These are phyloP conservation scores for Bauhinia variegata DNA, from an alignment of 306 rosid species.

Conservation along the genomic window DNA sequence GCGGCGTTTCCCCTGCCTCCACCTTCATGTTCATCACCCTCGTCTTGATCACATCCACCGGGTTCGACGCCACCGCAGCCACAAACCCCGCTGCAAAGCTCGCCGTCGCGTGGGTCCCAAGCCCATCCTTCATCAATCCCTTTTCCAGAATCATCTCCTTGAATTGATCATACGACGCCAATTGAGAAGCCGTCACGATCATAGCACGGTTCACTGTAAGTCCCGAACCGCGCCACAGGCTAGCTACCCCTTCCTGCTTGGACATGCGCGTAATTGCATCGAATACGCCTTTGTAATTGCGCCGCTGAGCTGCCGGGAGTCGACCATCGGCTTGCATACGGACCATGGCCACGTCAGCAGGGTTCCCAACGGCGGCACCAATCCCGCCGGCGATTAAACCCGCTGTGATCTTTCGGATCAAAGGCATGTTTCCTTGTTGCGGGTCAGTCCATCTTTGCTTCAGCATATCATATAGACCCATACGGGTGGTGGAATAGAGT, in stretches of 20 bases:
- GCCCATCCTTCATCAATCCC: conserved; percentile 67
- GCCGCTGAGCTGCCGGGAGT: conserved; percentile 61
- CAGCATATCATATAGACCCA: conserved; percentile 80
- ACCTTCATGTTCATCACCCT: conserved; percentile 91
- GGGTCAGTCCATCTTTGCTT: conserved; percentile 72
- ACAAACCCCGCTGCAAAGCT: conserved; percentile 89
- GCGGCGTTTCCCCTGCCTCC: conserved; percentile 55
- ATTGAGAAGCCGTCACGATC: conserved; percentile 91
- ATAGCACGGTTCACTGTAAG: conserved; percentile 93
- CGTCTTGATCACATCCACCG: conserved; percentile 88
- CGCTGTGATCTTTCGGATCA: conserved; percentile 52
- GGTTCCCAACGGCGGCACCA: conserved; percentile 85
- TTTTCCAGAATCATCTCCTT: conserved; percentile 68
- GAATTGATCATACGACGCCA: conserved; percentile 78
- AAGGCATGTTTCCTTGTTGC: conserved; percentile 45
- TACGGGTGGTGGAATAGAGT: conserved; percentile 80
- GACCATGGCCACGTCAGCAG: conserved; percentile 93
- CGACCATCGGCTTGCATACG: conserved; percentile 93
- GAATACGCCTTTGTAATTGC: conserved; percentile 70
- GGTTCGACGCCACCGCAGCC: conserved; percentile 88
- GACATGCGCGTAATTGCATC: conserved; percentile 73
- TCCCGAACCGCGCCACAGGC: conserved; percentile 89
- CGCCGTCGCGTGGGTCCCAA: conserved; percentile 80
- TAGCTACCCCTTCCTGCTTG: conserved; percentile 62
- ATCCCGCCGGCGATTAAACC: conserved; percentile 74